Percentiles rank a stretch among this genome's conserved stretches.
Evolutionary conservation across 225 moss, liverwort and hornwort genomes (phyloP).

Genomic region (Marchantia paleacea): DNA sequence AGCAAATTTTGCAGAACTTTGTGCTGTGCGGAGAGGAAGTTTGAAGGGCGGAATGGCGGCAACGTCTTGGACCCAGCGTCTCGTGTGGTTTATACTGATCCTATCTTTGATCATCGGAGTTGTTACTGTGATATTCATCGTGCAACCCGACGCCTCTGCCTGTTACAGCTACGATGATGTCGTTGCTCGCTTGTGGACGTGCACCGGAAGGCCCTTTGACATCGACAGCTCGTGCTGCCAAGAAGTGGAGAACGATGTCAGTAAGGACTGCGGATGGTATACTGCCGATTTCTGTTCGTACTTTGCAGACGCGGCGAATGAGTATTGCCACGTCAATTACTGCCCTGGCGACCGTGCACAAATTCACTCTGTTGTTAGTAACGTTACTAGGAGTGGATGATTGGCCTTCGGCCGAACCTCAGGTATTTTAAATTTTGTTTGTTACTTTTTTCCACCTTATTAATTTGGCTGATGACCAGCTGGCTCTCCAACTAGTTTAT

Average conservation of each 20-base stretch:
- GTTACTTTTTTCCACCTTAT: not conserved
- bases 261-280: slow-evolving; percentile 19
- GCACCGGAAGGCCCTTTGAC: slow-evolving; percentile 6
- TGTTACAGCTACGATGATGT: slow-evolving; percentile 22
- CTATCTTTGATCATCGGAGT: slow-evolving; percentile 19
- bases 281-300: slow-evolving; percentile 23
- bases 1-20: not conserved
- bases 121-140: slow-evolving; percentile 13
- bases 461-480: not conserved
- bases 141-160: not conserved
- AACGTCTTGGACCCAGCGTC: slow-evolving; percentile 9
- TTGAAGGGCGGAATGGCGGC: not conserved
- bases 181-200: slow-evolving; percentile 23
- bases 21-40: not conserved
- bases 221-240: slow-evolving; percentile 14
- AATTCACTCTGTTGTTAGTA: not conserved
- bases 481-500: not conserved
- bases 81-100: slow-evolving; percentile 22
- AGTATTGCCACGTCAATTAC: slow-evolving; percentile 19
- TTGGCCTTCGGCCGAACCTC: not conserved
- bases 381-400: not conserved
- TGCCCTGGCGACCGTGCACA: not conserved
- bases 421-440: not conserved
- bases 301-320: slow-evolving; percentile 19
- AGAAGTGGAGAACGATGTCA: slow-evolving; percentile 11